Evolutionary conservation across 2,329 filamentous ascomycete genomes (phyloP).

Genomic region (Aspergillus fumigatus): DNA sequence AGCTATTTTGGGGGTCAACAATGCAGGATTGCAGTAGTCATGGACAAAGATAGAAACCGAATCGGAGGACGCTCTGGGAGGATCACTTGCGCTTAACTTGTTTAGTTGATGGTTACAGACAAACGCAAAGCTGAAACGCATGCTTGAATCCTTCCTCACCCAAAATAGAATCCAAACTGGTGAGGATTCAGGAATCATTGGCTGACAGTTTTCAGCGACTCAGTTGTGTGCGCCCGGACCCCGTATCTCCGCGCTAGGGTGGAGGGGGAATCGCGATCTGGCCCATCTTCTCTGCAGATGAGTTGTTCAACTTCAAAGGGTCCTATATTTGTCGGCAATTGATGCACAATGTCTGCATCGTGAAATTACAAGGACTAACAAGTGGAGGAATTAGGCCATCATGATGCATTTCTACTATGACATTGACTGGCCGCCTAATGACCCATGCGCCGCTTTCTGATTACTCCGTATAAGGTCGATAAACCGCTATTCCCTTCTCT

Average conservation of each 20-base stretch:
- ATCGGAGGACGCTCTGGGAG: background rate
- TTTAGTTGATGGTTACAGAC: background rate
- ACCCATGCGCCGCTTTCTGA: background rate
- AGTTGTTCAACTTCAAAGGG: background rate
- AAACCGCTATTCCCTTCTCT: slow-evolving; percentile 43
- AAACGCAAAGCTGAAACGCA: background rate
- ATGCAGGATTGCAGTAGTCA: background rate
- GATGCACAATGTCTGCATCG: background rate
- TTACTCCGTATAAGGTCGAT: slow-evolving; percentile 43
- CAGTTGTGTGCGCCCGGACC: background rate
- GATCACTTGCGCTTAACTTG: background rate
- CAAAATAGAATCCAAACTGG: background rate
- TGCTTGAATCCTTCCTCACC: background rate
- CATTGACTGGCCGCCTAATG: background rate
- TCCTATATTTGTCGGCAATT: background rate
- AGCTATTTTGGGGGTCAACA: slow-evolving; percentile 11
- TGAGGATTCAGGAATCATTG: background rate
- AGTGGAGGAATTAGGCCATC: background rate
- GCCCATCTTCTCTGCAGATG: background rate
- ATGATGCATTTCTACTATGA: background rate
- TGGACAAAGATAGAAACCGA: background rate
- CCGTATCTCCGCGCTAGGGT: background rate
- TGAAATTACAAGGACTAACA: background rate
- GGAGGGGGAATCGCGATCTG: background rate
- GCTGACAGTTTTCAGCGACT: background rate